Evolutionary conservation across 169 alveolate genomes (phyloP).

Genomic region (Eimeria zaria): DNA sequence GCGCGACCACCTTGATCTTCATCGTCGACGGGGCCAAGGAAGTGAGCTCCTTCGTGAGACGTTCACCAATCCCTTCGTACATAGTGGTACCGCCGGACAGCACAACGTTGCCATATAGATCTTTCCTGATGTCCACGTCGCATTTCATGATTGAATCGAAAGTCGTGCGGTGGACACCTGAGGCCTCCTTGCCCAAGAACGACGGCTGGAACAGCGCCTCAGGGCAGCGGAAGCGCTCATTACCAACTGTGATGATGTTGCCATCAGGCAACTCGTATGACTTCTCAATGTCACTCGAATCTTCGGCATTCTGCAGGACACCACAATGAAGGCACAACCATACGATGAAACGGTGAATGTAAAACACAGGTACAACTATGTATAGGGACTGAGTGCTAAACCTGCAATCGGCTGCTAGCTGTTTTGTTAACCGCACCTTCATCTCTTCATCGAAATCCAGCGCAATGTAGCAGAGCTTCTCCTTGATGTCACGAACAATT

Average conservation of each 20-base stretch:
- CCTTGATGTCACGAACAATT: constrained; percentile 99
- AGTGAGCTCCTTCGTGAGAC: constrained; percentile 98
- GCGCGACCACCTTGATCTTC: constrained; percentile 99
- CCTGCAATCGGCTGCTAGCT: constrained; percentile 59
- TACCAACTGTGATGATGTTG: constrained; percentile 97
- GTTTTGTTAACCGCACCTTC: constrained; percentile 88
- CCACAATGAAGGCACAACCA: background rate
- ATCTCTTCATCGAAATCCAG: constrained; percentile 98
- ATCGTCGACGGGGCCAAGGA: constrained; percentile 98
- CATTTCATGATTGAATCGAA: constrained; percentile 98
- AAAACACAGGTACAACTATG: background rate
- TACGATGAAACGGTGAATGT: background rate
- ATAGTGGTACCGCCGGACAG: constrained; percentile 99
- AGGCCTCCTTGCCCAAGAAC: constrained; percentile 92
- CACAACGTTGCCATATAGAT: constrained; percentile 97
- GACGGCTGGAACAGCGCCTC: constrained; percentile 99
- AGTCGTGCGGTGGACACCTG: constrained; percentile 98
- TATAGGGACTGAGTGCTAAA: background rate
- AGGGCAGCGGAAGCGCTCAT: constrained; percentile 99
- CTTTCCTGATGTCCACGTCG: constrained; percentile 98
- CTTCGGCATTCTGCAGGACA: constrained; percentile 87
- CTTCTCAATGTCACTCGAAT: constrained; percentile 96
- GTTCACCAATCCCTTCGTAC: constrained; percentile 98
- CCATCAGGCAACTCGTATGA: constrained; percentile 99
- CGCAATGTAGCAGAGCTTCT: constrained; percentile 98